Base-by-base conservation (phyloP, 2,329 filamentous ascomycete species). In the Hortaea werneckii region DNA sequence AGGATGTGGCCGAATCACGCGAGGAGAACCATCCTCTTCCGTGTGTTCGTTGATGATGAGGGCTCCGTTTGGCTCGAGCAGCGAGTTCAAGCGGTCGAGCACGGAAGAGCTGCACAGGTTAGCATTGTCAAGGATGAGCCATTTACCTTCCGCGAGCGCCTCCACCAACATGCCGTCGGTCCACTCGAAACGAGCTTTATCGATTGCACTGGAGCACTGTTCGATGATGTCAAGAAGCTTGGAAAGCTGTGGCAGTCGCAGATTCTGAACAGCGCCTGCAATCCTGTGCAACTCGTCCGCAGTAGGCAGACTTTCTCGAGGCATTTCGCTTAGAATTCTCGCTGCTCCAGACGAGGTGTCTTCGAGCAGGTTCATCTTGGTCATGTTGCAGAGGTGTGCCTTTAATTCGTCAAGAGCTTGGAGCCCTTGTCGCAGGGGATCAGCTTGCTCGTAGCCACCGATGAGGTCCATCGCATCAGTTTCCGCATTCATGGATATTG, bases 401-500 rank as follows among this genome's bases (percentile, higher is more conserved):
- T 41, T 37, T 10, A 49, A 12, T n/a, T 51, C 34, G 9, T 47
- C 46, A 6, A 58, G 40, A 37, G 51, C 49, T 27, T 53, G 47
- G 7, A 50, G 30, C 6, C 32, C 41, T 39, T 55, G 49, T 45
- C 90, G 77, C 43, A 84, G 74, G 20, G 86, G 80, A 61, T 98
- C 92, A 12, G 87, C 82, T 66, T 98, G 92, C 64, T 98, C 92
- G 60, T 95, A 98, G 0, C 92, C 92, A 58, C 92, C 92, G 46
- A 98, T 87, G 46, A 98, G 78, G 65, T 98, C 92, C 81, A 95
- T 95, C 1, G 90, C 89, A 64, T 98, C 92, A 39, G 95, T 85
- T 57, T 98, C 94, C 5, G 89, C 83, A 61, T 95, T 98, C 67
- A 98, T 80, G 0, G 89, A 82, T 57, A 96, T 86, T 11, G 87